Base-by-base conservation (phyloP, 2,329 filamentous ascomycete genomes). In the Cercospora sp. region DNA sequence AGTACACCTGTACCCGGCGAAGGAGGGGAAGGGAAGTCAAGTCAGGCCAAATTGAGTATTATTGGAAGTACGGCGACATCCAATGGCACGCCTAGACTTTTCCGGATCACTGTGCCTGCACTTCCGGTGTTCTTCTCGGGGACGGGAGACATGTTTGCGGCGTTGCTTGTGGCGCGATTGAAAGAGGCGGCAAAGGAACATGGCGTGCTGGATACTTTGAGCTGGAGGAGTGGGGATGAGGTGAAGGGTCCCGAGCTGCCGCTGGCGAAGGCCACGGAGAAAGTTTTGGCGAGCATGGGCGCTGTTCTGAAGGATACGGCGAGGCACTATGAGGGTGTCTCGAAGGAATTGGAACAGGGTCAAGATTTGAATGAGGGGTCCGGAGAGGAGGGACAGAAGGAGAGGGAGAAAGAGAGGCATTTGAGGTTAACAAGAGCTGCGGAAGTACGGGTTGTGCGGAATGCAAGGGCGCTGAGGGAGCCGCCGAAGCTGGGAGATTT, bases 61-160 rank as follows among this genome's bases (percentile, higher is more conserved):
- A 88, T 96, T 66, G 93, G 93, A 66, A 94, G 91, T 10, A 93
- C 89, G 18, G 89, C 89, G 8, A 89, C 86, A 2, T 84, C 84
- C 1, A 81, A 85, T 64, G 87, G 88, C 71, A 84, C 84, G 51
- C 89, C 94, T 0, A 90, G 95, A n/a, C 86, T 94, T 63, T 99
- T 98, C 84, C 89, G 90, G 75, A 90, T 98, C 75, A 88, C 91
- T 66, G 92, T 97, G 66, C 93, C 94, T 0, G 88, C 90, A 30
- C 89, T 97, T 68, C 91, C 97, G 77, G 92, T 93, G 81, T 97
- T 95, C 84, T 99, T 98, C 81, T 93, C 91, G 74, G 95, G 95
- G 49, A 98, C 96, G 0, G 95, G 95, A 58, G 95, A 99, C 82
- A 97, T 99, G 94, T 98, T 99, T 77, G 94, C 93, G 32, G 94